Evolutionary conservation across 1,284 basidiomycete species (phyloP).

Genomic region (Sporisorium iseilematis-ciliati): DNA sequence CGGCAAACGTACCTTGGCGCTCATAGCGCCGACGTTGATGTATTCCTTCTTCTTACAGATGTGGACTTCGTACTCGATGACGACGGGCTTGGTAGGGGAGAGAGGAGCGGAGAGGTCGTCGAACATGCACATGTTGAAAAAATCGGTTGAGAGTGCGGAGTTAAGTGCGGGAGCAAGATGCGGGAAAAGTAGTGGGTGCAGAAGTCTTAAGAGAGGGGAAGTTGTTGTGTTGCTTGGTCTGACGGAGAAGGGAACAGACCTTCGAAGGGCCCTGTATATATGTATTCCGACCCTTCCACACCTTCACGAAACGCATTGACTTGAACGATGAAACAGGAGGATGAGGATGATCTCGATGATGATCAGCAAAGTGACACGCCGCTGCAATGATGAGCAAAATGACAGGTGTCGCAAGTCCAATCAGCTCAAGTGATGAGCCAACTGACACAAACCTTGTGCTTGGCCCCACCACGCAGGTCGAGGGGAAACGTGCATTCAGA

Average conservation of each 20-base stretch:
- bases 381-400: slow-evolving; percentile 19
- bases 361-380: slow-evolving; percentile 28
- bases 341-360: background rate
- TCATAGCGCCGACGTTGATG: slow-evolving; percentile 8
- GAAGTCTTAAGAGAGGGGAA: background rate
- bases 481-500: too few species aligned
- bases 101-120: slow-evolving; percentile 16
- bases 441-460: slow-evolving; percentile 14
- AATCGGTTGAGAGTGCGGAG: background rate
- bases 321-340: background rate
- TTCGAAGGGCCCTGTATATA: slow-evolving; percentile 1
- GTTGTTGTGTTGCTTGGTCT: background rate
- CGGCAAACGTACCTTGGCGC: slow-evolving; percentile 13
- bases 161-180: background rate
- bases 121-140: slow-evolving; percentile 30
- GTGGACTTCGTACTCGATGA: slow-evolving; percentile 21
- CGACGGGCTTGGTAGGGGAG: slow-evolving; percentile 6
- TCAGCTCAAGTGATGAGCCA: slow-evolving; percentile 27
- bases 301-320: background rate
- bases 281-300: background rate
- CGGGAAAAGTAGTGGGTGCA: background rate
- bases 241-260: background rate
- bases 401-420: slow-evolving; percentile 35
- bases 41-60: slow-evolving; percentile 17
- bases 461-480: background rate